A percentile compares a stretch with the other conserved stretches of the same genome.
Evolutionary conservation across 106 monocot species (phyloP).

Genomic region (Platanthera zijinensis): DNA sequence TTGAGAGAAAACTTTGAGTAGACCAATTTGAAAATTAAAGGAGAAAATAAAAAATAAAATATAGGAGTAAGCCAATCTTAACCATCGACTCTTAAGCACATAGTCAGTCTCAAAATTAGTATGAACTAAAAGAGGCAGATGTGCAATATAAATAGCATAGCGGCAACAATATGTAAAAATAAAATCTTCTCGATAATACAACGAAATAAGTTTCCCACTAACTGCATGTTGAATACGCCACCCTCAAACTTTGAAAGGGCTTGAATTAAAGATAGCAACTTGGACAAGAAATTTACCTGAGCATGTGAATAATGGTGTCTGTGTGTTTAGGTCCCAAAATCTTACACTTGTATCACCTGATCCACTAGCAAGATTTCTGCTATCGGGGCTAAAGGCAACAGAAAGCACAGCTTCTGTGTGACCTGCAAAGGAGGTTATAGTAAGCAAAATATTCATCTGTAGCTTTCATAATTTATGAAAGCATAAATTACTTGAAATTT

Average conservation of each 20-base stretch:
- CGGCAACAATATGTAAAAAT: background rate
- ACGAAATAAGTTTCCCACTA: background rate
- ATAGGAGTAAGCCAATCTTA: background rate
- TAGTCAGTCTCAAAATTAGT: background rate
- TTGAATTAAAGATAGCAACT: background rate
- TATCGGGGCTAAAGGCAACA: slow-evolving; percentile 95
- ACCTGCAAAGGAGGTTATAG: slow-evolving; percentile 34
- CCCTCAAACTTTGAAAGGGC: background rate
- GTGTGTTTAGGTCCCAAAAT: slow-evolving; percentile 93
- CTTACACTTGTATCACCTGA: slow-evolving; percentile 95
- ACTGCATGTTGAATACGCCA: background rate
- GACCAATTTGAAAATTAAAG: background rate
- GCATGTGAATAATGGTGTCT: slow-evolving; percentile 90
- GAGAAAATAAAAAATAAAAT: background rate
- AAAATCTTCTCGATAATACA: background rate
- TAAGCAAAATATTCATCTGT: background rate
- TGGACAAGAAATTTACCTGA: slow-evolving; percentile 36
- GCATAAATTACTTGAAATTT: background rate
- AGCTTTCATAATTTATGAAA: background rate
- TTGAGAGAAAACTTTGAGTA: background rate
- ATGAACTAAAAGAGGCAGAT: background rate
- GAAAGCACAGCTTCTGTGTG: slow-evolving; percentile 93
- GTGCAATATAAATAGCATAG: background rate
- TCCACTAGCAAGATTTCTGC: slow-evolving; percentile 75
- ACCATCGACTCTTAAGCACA: background rate